Base-by-base conservation (phyloP, 2,329 filamentous ascomycete species). In the Sarocladium kiliense region DNA sequence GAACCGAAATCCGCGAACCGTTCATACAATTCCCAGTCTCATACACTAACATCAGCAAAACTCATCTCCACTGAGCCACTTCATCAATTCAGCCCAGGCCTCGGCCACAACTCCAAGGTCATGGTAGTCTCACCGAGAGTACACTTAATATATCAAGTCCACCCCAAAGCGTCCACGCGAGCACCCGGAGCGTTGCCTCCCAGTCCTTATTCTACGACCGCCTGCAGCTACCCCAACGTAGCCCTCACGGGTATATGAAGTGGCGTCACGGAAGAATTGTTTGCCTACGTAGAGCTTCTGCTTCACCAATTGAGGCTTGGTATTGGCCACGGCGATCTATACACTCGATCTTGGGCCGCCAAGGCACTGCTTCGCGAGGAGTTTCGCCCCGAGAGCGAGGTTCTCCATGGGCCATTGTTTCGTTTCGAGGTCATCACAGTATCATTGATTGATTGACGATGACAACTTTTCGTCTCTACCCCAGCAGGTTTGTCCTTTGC, bases 51-150 rank as follows among this genome's bases (percentile, higher is more conserved):
- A n/a, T n/a, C n/a, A n/a, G 18, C 37, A 6, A 11, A 12, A 12
- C 44, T 49, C 44, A 49, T 30, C 23, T 49, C 26, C 23, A 12
- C 12, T 32, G 44, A n/a, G 44, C 44, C 44, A 27, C 44, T 49
- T 49, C 44, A 49, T 49, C 11, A 27, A 49, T 4, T 49, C 26
- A 49, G 23, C 44, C 18, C 44, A 18, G 3, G 44, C 6, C 44
- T 25, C 10, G 14, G 44, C 3, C 44, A 16, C 6, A n/a, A 16
- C 37, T 19, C 7, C 7, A 41, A 16, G 11, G 23, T 19, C 18
- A 12, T 45, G 41, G 25, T 27, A 51, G 47, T 51, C 47, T 51
- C 30, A 34, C 47, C 30, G 47, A 51, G 18, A 51, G 9, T 49
- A 47, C 25, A 9, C 3, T 26, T 47, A 27, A 47, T 47, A 30